A percentile compares a stretch with the other conserved stretches of the same genome.
Evolutionary conservation across 805 yeast genomes (phyloP).

Genomic region (Cyberlindnera maritima): DNA sequence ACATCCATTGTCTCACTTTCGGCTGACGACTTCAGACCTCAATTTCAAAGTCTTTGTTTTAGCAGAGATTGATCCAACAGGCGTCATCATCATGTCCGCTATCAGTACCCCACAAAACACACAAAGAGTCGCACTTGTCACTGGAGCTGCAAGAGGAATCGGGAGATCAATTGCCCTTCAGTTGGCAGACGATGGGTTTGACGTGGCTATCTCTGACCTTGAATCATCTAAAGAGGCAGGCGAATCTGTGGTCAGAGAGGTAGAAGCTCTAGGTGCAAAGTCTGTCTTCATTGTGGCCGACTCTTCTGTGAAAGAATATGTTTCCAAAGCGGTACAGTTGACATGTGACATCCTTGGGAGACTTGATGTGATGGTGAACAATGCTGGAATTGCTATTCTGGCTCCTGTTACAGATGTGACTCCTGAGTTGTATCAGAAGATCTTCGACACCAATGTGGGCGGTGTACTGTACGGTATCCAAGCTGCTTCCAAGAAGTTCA

Average conservation of each 20-base stretch:
- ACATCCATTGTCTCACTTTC: too few relatives aligned
- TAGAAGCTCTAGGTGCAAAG: constrained; percentile 20
- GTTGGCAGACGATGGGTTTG: constrained; percentile 70
- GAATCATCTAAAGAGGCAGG: constrained; percentile 27
- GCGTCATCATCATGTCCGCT: neutral
- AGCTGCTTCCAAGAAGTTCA: constrained; percentile 32
- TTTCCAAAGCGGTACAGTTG: constrained; percentile 28
- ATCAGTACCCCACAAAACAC: neutral
- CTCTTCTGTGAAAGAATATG: constrained; percentile 23
- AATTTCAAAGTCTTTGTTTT: too few relatives aligned
- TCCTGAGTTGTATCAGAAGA: constrained; percentile 26
- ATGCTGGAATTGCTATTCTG: constrained; percentile 33
- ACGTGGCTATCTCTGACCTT: constrained; percentile 29
- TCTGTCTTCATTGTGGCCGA: constrained; percentile 28
- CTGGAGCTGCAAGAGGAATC: constrained; percentile 92
- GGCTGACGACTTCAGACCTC: too few relatives aligned
- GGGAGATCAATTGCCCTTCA: constrained; percentile 82
- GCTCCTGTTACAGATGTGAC: constrained; percentile 26
- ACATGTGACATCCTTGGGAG: constrained; percentile 30
- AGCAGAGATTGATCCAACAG: too few relatives aligned
- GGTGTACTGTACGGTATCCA: constrained; percentile 35
- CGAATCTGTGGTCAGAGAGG: constrained; percentile 21
- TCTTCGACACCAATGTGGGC: constrained; percentile 30
- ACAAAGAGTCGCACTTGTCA: constrained; percentile 56
- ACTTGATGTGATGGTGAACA: constrained; percentile 36